Percentiles rank a stretch among this genome's conserved stretches.
phyloP scores from a whole-genome alignment of 2,329 filamentous ascomycete genomes.

The Penicillium rolfsii region DNA sequence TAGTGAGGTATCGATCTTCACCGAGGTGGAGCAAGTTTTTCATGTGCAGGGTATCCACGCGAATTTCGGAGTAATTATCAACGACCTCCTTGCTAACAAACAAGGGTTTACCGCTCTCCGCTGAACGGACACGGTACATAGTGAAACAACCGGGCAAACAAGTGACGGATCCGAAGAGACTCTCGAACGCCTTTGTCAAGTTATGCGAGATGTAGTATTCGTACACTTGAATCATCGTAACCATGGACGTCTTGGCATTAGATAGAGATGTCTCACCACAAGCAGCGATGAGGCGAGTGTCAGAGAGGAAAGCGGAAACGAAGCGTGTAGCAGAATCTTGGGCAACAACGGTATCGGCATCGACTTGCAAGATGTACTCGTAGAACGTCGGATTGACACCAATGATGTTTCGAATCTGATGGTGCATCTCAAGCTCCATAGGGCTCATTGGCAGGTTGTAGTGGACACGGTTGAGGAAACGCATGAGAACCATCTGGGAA shows the following conservation, averaged over 20 bases:
- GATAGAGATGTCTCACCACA: slow-evolving; percentile 94
- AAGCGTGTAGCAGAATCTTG: slow-evolving; percentile 88
- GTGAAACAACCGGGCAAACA: slow-evolving; percentile 98
- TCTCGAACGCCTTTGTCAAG: slow-evolving; percentile 94
- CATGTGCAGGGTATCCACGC: slow-evolving; percentile 97
- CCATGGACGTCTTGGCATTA: slow-evolving; percentile 89
- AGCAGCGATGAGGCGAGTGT: slow-evolving; percentile 88
- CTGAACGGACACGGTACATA: slow-evolving; percentile 96
- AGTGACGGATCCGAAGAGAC: slow-evolving; percentile 93
- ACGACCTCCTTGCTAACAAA: slow-evolving; percentile 94
- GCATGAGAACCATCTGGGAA: slow-evolving; percentile 97
- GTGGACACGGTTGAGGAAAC: slow-evolving; percentile 98
- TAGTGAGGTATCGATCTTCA: slow-evolving; percentile 97
- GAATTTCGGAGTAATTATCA: slow-evolving; percentile 84
- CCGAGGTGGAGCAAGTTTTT: slow-evolving; percentile 96
- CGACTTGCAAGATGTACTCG: slow-evolving; percentile 94
- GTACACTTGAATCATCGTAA: slow-evolving; percentile 99
- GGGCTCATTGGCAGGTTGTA: slow-evolving; percentile 97
- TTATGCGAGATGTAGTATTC: slow-evolving; percentile 99
- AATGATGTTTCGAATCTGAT: slow-evolving; percentile 98
- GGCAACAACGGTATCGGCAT: slow-evolving; percentile 94
- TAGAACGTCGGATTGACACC: slow-evolving; percentile 98
- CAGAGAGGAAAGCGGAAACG: slow-evolving; percentile 85
- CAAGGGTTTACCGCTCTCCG: slow-evolving; percentile 90
- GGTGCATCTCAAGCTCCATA: slow-evolving; percentile 95